phyloP scores from a whole-genome alignment of 2,329 filamentous ascomycete species.

The Arachnomyces sp. region DNA sequence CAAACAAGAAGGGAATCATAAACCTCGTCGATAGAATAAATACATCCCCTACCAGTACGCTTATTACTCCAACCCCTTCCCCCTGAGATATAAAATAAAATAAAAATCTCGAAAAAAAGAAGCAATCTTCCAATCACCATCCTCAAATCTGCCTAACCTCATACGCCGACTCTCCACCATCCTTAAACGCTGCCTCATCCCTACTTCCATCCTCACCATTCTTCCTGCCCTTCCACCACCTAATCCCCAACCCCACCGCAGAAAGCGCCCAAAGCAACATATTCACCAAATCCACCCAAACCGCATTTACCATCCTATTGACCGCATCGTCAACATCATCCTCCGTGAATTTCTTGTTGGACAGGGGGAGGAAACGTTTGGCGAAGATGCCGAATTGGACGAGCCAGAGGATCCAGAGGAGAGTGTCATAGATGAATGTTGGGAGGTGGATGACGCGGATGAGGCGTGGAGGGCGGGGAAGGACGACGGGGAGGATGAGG shows the following conservation, averaged over 20 bases:
- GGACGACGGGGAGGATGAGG: slow-evolving; percentile 52
- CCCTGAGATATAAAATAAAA: no score
- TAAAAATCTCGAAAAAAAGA: no score
- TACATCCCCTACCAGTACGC: no score
- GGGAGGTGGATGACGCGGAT: slow-evolving; percentile 20
- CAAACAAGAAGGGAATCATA: no score
- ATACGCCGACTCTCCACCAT: background rate
- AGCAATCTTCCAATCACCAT: no score
- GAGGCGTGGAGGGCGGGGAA: slow-evolving; percentile 26
- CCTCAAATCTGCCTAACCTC: no score
- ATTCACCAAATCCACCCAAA: slow-evolving; percentile 73
- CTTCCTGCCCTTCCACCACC: slow-evolving; percentile 26
- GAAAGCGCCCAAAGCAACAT: slow-evolving; percentile 69
- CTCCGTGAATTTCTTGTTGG: slow-evolving; percentile 26
- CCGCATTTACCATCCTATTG: slow-evolving; percentile 73
- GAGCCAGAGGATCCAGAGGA: slow-evolving; percentile 73
- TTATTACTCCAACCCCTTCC: no score
- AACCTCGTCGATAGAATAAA: no score
- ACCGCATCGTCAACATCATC: slow-evolving; percentile 51
- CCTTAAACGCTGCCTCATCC: slow-evolving; percentile 6
- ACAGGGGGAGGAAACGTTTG: slow-evolving; percentile 61
- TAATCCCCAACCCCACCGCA: slow-evolving; percentile 33
- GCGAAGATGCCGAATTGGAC: slow-evolving; percentile 78
- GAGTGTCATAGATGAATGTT: slow-evolving; percentile 60
- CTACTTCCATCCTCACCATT: slow-evolving; percentile 5